These are phyloP conservation scores for Scedosporium dehoogii DNA, from an alignment of 2,329 filamentous ascomycete genomes.

Conservation along the genomic window DNA sequence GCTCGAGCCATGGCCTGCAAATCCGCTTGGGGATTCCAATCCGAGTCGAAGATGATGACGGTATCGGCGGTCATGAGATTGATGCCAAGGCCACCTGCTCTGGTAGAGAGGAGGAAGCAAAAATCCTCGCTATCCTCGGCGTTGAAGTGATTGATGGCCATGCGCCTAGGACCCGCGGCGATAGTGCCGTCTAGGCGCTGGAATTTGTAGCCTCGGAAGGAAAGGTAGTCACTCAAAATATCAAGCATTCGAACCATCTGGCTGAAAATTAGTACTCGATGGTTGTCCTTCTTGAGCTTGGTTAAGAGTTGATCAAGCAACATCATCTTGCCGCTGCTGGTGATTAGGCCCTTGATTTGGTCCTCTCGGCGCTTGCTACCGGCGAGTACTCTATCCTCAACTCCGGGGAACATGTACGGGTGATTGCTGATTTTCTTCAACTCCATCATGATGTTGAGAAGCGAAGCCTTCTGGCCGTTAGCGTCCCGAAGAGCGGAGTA, in stretches of 20 bases:
- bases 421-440: slow-evolving; percentile 99
- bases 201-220: slow-evolving; percentile 86
- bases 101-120: slow-evolving; percentile 88
- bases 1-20: slow-evolving; percentile 97
- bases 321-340: slow-evolving; percentile 99
- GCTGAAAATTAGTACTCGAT: slow-evolving; percentile 95
- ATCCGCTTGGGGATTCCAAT: slow-evolving; percentile 98
- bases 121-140: slow-evolving; percentile 94
- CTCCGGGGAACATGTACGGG: slow-evolving; percentile 93
- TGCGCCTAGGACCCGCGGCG: slow-evolving; percentile 72
- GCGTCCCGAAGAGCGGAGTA: slow-evolving; percentile 91
- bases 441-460: slow-evolving; percentile 99
- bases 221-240: slow-evolving; percentile 88
- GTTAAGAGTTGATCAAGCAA: slow-evolving; percentile 87
- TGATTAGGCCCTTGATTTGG: slow-evolving; percentile 83
- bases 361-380: slow-evolving; percentile 79
- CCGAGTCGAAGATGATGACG: slow-evolving; percentile 94
- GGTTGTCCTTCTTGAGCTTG: slow-evolving; percentile 86
- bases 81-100: slow-evolving; percentile 95
- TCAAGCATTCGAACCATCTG: slow-evolving; percentile 99
- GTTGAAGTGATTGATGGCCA: slow-evolving; percentile 98
- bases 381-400: slow-evolving; percentile 78
- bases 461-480: slow-evolving; percentile 84
- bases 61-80: slow-evolving; percentile 99
- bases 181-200: slow-evolving; percentile 95